phyloP scores from a whole-genome alignment of 176 grass and related monocot species.

The Microstegium vimineum region DNA sequence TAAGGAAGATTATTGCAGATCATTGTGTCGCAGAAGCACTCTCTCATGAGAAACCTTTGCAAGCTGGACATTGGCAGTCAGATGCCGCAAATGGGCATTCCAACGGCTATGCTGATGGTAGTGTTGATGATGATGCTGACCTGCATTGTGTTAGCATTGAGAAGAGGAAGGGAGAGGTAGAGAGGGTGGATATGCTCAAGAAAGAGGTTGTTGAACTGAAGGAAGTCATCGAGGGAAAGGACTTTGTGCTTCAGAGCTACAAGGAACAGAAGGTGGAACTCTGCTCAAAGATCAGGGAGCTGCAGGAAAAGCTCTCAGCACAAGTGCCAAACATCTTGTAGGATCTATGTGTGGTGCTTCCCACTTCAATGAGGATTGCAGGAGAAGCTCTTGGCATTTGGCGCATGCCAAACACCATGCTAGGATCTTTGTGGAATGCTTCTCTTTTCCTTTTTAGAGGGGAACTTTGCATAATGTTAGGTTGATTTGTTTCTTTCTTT shows the following conservation, averaged over 20 bases:
- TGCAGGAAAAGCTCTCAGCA: slow-evolving; percentile 68
- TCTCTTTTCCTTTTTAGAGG: slow-evolving; percentile 13
- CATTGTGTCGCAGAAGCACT: slow-evolving; percentile 52
- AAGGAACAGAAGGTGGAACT: slow-evolving; percentile 91
- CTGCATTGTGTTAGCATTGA: slow-evolving; percentile 41
- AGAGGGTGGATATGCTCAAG: slow-evolving; percentile 66
- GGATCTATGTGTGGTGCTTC: neutral
- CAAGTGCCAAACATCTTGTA: slow-evolving; percentile 88
- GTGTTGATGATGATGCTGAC: slow-evolving; percentile 43
- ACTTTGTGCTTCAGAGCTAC: slow-evolving; percentile 93
- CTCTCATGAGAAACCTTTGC: slow-evolving; percentile 41
- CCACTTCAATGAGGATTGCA: slow-evolving; percentile 39
- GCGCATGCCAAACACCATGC: slow-evolving; percentile 41
- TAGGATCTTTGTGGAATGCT: slow-evolving; percentile 34
- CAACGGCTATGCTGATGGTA: slow-evolving; percentile 57
- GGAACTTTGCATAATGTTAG: slow-evolving; percentile 37
- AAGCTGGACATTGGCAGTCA: slow-evolving; percentile 44
- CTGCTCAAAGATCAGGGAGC: slow-evolving; percentile 75
- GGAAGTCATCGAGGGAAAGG: slow-evolving; percentile 85
- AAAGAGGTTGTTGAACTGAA: slow-evolving; percentile 69
- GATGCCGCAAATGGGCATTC: slow-evolving; percentile 44
- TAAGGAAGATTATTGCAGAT: slow-evolving; percentile 79
- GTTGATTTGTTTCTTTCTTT: slow-evolving; percentile 29
- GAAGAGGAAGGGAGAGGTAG: slow-evolving; percentile 51
- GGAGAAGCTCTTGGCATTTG: slow-evolving; percentile 22